phyloP scores from a whole-genome alignment of 176 grass and related monocot genomes.

The Secale cereale region DNA sequence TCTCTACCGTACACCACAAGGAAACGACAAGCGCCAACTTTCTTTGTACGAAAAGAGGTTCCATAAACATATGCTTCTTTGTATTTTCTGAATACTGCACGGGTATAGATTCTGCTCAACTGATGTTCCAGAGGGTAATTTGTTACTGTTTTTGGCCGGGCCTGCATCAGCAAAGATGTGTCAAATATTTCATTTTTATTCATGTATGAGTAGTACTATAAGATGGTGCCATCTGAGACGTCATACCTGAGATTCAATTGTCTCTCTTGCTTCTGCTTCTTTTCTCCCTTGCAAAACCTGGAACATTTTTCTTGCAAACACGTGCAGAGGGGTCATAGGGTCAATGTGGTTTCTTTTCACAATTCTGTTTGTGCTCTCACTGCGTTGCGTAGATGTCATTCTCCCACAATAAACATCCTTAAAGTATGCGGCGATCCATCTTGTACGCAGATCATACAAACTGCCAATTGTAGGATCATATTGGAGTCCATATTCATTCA shows the following conservation, averaged over 20 bases:
- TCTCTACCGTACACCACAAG: not conserved
- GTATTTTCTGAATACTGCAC: not conserved
- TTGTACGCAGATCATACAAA: not conserved
- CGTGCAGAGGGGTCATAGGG: not conserved
- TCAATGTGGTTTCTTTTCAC: not conserved
- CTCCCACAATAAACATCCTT: not conserved
- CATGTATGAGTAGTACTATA: too few species aligned
- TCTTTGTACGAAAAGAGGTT: not conserved
- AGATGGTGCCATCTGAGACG: not conserved
- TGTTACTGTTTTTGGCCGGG: not conserved
- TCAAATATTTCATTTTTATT: too few species aligned
- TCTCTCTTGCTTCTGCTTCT: not conserved
- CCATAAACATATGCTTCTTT: not conserved
- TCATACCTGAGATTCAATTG: not conserved
- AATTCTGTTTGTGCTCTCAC: not conserved
- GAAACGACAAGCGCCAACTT: not conserved
- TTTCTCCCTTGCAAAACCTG: not conserved
- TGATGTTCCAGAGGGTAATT: not conserved
- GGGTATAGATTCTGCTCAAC: not conserved
- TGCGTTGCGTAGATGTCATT: not conserved
- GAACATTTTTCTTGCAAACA: not conserved
- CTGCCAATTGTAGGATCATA: not conserved
- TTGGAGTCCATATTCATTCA: not conserved
- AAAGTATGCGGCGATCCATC: not conserved
- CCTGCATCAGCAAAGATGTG: not conserved